These are phyloP conservation scores for Macrolepiota fuliginosa DNA, from an alignment of 768 basidiomycete species.

Conservation along the genomic window DNA sequence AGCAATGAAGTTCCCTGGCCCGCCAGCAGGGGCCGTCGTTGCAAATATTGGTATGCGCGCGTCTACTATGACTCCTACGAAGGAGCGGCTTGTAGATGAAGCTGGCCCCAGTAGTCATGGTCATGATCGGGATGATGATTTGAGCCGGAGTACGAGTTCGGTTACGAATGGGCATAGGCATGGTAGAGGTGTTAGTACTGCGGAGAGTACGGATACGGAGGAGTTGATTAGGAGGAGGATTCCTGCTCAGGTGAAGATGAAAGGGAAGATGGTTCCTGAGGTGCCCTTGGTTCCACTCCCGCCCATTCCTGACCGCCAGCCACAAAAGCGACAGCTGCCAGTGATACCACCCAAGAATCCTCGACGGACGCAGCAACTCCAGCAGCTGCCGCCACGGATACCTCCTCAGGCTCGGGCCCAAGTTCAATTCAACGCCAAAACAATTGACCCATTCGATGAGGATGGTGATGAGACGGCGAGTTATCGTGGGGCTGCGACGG, in stretches of 20 bases:
- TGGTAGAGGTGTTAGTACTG: background rate
- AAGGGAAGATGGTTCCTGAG: background rate
- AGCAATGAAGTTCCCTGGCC: slow-evolving; percentile 51
- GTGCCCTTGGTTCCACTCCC: background rate
- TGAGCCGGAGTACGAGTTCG: slow-evolving; percentile 13
- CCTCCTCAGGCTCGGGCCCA: background rate
- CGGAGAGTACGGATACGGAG: slow-evolving; percentile 18
- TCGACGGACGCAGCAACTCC: background rate
- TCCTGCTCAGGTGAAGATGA: slow-evolving; percentile 14
- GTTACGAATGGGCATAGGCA: slow-evolving; percentile 11
- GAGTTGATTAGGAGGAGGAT: slow-evolving; percentile 16
- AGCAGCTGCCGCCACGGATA: background rate
- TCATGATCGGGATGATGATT: background rate
- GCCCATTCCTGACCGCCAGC: background rate
- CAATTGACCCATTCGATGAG: slow-evolving; percentile 8
- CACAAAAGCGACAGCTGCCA: background rate
- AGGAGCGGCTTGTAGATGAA: background rate
- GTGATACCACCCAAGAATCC: background rate
- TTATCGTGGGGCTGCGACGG: background rate
- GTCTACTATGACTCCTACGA: background rate
- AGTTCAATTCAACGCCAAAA: background rate
- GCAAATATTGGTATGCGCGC: slow-evolving; percentile 10
- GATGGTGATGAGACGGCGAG: slow-evolving; percentile 5
- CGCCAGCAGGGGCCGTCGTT: slow-evolving; percentile 16
- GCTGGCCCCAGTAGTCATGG: background rate